A percentile compares a stretch with the other conserved stretches of the same genome.
phyloP scores from a whole-genome alignment of 176 grass and related monocot genomes.

The Eleusine coracana region DNA sequence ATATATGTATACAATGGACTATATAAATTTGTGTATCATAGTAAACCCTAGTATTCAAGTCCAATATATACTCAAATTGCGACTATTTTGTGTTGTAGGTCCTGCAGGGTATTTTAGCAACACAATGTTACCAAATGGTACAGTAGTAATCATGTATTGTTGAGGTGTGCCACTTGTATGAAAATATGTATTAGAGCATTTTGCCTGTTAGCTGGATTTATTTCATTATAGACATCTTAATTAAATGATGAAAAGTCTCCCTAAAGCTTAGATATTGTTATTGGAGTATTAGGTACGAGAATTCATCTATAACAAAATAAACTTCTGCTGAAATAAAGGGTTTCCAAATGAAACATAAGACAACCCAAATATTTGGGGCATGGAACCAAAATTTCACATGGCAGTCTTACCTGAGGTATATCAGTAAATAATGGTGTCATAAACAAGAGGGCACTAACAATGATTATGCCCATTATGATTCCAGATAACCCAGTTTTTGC shows the following conservation, averaged over 20 bases:
- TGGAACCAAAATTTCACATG: background rate
- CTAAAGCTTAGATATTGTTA: background rate
- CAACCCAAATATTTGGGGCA: background rate
- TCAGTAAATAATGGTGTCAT: conserved; percentile 95
- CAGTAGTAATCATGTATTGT: background rate
- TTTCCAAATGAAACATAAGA: background rate
- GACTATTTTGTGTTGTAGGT: background rate
- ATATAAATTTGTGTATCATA: conserved; percentile 11
- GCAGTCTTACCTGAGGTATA: conserved; percentile 83
- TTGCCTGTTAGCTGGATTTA: background rate
- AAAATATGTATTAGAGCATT: background rate
- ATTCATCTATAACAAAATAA: background rate
- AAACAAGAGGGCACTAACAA: conserved; percentile 84
- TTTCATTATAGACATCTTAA: background rate
- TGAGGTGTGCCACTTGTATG: background rate
- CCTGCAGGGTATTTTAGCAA: background rate
- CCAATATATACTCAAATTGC: conserved; percentile 1
- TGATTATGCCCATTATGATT: conserved; percentile 96
- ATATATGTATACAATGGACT: background rate
- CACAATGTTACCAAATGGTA: background rate
- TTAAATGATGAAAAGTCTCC: background rate
- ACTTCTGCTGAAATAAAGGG: background rate
- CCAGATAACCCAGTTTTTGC: conserved; percentile 88
- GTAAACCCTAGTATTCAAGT: conserved; percentile 14
- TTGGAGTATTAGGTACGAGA: background rate